Evolutionary conservation across 352 stramenopile genomes (phyloP).

Genomic region (Thalassiosira pacifica): DNA sequence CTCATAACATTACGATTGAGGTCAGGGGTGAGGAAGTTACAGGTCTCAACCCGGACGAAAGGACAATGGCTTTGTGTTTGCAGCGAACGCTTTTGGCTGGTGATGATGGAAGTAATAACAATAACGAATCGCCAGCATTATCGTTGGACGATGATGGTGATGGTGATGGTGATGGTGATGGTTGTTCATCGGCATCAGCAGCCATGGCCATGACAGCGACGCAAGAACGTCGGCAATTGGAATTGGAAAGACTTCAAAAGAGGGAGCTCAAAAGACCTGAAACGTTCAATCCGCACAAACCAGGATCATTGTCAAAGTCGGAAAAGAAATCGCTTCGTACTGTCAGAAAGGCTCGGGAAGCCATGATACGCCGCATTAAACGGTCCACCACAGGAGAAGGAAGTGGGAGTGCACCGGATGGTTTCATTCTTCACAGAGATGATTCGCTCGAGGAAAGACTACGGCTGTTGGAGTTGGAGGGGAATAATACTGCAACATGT

Average conservation of each 20-base stretch:
- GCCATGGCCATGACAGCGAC: no score
- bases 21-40: constrained; percentile 26
- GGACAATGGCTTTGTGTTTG: constrained; percentile 38
- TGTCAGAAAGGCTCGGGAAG: constrained; percentile 1
- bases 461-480: neutral
- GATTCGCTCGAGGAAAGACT: constrained; percentile 8
- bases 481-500: no score
- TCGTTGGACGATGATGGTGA: no score
- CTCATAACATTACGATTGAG: constrained; percentile 38
- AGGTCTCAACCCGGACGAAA: constrained; percentile 22
- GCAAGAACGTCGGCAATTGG: neutral
- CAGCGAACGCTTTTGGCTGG: constrained; percentile 19
- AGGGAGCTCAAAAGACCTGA: neutral
- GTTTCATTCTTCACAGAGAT: neutral
- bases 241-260: constrained; percentile 2
- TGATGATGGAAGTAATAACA: neutral
- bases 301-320: constrained; percentile 16
- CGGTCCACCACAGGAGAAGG: neutral
- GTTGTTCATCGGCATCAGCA: no score
- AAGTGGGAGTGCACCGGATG: neutral
- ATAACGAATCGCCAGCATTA: no score
- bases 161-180: no score
- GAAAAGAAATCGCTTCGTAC: constrained; percentile 10
- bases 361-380: constrained; percentile 16
- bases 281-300: constrained; percentile 17